Base-by-base conservation (phyloP, 1,139 yeast species). In the Petasospora rhodanensis region DNA sequence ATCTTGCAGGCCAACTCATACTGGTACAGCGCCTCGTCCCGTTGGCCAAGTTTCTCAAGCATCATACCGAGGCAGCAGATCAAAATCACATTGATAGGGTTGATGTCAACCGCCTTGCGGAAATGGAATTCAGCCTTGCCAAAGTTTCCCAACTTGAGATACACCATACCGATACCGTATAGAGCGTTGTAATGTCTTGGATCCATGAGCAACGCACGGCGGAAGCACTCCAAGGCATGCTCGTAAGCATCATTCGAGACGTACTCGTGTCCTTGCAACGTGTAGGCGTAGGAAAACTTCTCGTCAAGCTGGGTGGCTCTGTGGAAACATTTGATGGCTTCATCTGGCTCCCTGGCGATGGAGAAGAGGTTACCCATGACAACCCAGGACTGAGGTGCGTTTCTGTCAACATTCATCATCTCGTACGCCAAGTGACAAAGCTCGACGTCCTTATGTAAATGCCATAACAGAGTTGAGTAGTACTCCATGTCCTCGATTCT, bases 31-130 rank as follows among this genome's bases (percentile, higher is more conserved):
- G 98, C 97, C 37, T 80, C 72, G 13, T 75, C 77, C 43, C 70
- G 70, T 48, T 76, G 74, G 14, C 80, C 80, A 31, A 79, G 54
- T 51, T 83, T 83, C 53, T 91, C 98, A 33, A 85, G 64, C 16
- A 89, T 94, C 82, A 89, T 85, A 10, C 98, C 99, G 38, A 89
- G 79, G 57, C 97, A 91, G 56, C 96, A 89, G 6, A 87, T 76
- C 47, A 93, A 67, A 25, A 93, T 89, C 6, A 86, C 84, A 56
- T 93, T 93, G 27, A 81, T 80, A 1, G 97, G 96, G 52, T 91
- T 91, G 35, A 91, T 85, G 25, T 81, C 74, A 14, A 85, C 76
- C 0, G 98, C 98, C 50, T 82, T 83, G 32, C 86, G 66, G 63
- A 91, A 87, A 58, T 87, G 95, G 42, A 78, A 73, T 49, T 87